Percentiles rank a stretch among this genome's conserved stretches.
Conservation (phyloP, 441 rosid genomes). For the Cnidoscolus chayamansa region DNA sequence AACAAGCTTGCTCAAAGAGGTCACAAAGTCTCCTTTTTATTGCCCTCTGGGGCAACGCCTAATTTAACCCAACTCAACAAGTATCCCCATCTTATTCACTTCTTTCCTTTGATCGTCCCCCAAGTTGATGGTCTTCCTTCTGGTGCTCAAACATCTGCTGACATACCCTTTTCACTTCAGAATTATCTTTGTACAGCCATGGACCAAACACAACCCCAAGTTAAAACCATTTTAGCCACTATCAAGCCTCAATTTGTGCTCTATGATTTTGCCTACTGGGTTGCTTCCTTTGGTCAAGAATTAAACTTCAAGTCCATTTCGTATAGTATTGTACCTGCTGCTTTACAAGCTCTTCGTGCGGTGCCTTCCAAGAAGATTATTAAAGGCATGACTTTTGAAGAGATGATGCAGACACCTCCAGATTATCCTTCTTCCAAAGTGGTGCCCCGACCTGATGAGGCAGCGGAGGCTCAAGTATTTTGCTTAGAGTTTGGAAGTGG, state of each 20-base stretch:
- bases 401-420: neutral
- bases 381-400: slow-evolving; percentile 2
- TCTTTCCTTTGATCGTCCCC: neutral
- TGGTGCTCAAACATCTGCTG: neutral
- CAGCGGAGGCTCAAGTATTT: neutral
- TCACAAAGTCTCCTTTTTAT: neutral
- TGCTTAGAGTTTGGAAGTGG: neutral
- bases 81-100: neutral
- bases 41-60: neutral
- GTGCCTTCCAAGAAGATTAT: slow-evolving; percentile 1
- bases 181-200: slow-evolving; percentile 5
- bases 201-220: slow-evolving; percentile 14
- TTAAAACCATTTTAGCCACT: slow-evolving; percentile 1
- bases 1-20: neutral
- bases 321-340: slow-evolving; percentile 5
- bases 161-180: neutral
- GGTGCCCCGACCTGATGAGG: neutral
- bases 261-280: slow-evolving; percentile 24
- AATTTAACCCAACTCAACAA: neutral
- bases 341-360: neutral
- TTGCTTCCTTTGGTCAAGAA: slow-evolving; percentile 5
- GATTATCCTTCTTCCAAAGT: neutral
- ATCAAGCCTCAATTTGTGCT: slow-evolving; percentile 26
- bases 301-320: slow-evolving; percentile 16
- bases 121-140: neutral